Conservation (phyloP, 371 early-diverging fungal species). For the Apophysomyces elegans region DNA sequence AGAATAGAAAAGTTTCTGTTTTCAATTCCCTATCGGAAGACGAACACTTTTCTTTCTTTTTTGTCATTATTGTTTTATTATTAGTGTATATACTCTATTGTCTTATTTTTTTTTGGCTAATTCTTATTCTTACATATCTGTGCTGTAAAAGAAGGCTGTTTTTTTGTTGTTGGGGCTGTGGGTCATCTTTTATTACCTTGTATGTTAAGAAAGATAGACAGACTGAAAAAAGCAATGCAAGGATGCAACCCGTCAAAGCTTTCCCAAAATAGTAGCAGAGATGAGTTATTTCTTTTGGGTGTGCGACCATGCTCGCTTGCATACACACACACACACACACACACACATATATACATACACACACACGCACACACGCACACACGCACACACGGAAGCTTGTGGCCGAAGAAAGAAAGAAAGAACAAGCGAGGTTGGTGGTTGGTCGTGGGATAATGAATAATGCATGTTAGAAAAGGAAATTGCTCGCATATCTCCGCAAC, state of each 20-base stretch:
- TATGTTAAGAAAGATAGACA: too few relatives aligned
- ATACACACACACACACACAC: neutral
- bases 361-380: too few relatives aligned
- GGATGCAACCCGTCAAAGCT: conserved; percentile 7
- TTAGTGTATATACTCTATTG: too few relatives aligned
- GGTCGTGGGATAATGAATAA: conserved; percentile 6
- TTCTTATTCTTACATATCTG: neutral
- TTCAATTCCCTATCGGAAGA: too few relatives aligned
- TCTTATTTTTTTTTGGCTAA: neutral
- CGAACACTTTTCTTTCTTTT: too few relatives aligned
- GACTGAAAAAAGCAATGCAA: neutral
- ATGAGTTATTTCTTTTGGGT: conserved; percentile 2
- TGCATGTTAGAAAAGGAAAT: conserved; percentile 9
- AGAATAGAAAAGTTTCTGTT: too few relatives aligned
- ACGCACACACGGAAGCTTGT: conserved; percentile 2
- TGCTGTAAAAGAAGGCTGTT: too few relatives aligned
- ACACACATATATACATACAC: too few relatives aligned
- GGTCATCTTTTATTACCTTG: too few relatives aligned
- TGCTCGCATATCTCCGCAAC: too few relatives aligned
- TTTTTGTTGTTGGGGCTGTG: neutral
- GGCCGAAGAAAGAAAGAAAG: conserved; percentile 9
- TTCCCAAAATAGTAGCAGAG: conserved; percentile 8
- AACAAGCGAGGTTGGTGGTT: conserved; percentile 4
- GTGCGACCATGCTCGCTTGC: neutral
- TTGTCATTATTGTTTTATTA: too few relatives aligned